Base-by-base conservation (phyloP, 2,329 filamentous ascomycete species). In the Sporothrix humicola region DNA sequence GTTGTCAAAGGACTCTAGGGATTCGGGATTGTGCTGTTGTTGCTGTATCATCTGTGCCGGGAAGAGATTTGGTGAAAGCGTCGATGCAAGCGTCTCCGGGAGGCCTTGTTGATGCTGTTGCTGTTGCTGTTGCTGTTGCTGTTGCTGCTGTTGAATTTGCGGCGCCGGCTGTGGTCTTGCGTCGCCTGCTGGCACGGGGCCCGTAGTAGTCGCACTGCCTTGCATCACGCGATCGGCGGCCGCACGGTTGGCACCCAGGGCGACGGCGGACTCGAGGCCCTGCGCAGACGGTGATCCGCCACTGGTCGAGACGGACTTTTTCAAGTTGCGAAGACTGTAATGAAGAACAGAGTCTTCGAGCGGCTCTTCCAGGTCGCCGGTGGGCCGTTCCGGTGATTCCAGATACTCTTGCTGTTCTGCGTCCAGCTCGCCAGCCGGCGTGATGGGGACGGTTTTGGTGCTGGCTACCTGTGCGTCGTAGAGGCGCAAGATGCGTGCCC, bases 341-440 rank as follows among this genome's bases (percentile, higher is more conserved):
- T 65, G 59, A 4, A 65, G 59, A 9, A 65, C 59, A 4, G 59
- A 65, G 31, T 65, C 31, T 37, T 65, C 59, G 31, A 65, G 59
- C 59, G 59, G 59, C 59, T 65, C 59, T 42, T 42, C 59, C 12
- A 65, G 59, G 31, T 65, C 31, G 10, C 59, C 59, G 8, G 31
- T 46, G 10, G 23, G n/a, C 13, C 59, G 13, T 23, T 65, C 26
- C 31, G 59, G 59, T 17, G 59, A 44, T 42, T 42, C 59, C 31
- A 65, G 26, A 13, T 65, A 65, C 59, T 65, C 59, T 65, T 65
- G 59, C 59, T 63, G 59, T 46, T 65, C 59, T 42, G 12, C 59
- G 31, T 65, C 59, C 17, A 65, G 6, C 3, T 46, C 59, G 10
- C 37, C 59, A 10, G 59, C 59, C 31, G 59, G 59, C 17, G 59